These are phyloP conservation scores for Chytriomyces sp. DNA, from an alignment of 192 early-diverging fungal species.

Conservation along the genomic window DNA sequence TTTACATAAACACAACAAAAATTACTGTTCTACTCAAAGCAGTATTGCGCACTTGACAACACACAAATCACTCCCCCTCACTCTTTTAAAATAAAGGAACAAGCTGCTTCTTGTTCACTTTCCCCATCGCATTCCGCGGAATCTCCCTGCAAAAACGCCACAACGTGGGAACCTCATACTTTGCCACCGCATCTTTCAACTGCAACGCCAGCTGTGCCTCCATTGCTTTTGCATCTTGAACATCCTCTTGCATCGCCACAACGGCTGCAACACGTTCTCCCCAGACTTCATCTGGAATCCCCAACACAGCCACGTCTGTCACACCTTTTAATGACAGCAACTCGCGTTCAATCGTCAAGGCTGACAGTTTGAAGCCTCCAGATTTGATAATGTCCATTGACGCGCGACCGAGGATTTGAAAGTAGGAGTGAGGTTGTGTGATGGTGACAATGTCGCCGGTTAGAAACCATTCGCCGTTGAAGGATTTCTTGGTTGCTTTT, in stretches of 20 bases:
- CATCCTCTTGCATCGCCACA: constrained; percentile 33
- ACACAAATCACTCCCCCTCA: neutral
- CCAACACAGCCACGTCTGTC: constrained; percentile 74
- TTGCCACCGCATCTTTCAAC: constrained; percentile 69
- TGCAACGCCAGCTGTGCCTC: constrained; percentile 48
- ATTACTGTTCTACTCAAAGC: neutral
- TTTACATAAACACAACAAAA: too few species aligned
- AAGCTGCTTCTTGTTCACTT: constrained; percentile 84
- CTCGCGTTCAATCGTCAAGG: constrained; percentile 84
- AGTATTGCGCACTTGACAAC: neutral
- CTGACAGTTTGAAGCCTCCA: constrained; percentile 86
- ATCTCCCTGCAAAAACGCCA: constrained; percentile 58
- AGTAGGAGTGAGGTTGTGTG: constrained; percentile 53
- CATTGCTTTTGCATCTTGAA: constrained; percentile 21
- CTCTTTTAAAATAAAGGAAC: constrained; percentile 51
- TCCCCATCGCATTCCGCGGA: constrained; percentile 88
- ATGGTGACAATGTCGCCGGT: constrained; percentile 77
- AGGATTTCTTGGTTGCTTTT: constrained; percentile 73
- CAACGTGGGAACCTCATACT: constrained; percentile 76
- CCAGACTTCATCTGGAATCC: constrained; percentile 75
- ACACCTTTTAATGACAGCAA: constrained; percentile 57
- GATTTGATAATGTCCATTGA: constrained; percentile 88
- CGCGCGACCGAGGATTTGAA: constrained; percentile 77
- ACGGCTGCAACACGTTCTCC: constrained; percentile 78
- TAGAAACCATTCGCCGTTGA: constrained; percentile 72